Conservation (phyloP, 345 rosid species). For the Nephelium lappaceum region DNA sequence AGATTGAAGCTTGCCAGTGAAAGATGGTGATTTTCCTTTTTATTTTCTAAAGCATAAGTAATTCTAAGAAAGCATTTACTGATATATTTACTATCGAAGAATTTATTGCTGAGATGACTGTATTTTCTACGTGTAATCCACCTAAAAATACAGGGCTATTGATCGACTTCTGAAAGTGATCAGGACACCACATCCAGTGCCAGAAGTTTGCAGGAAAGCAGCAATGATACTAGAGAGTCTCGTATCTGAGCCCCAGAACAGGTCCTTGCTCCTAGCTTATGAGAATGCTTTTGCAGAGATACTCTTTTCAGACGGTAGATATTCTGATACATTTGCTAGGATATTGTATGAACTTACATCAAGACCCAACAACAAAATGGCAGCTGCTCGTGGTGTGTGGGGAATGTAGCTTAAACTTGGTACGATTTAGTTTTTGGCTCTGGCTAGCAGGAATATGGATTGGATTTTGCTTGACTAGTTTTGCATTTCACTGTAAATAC, state of each 20-base stretch:
- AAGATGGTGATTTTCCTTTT: constrained; percentile 62
- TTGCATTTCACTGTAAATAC: constrained; percentile 14
- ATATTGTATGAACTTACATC: constrained; percentile 87
- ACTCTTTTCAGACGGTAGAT: constrained; percentile 79
- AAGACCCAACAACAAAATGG: constrained; percentile 83
- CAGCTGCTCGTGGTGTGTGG: constrained; percentile 90
- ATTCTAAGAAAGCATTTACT: not conserved
- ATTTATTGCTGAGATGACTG: constrained; percentile 1
- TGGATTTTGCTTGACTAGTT: not conserved
- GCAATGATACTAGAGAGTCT: constrained; percentile 93
- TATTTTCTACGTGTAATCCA: not conserved
- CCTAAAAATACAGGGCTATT: constrained; percentile 66
- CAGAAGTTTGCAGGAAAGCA: constrained; percentile 93
- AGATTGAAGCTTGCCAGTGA: constrained; percentile 95
- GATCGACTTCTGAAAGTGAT: constrained; percentile 91
- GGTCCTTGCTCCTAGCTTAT: constrained; percentile 66
- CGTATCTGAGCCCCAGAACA: constrained; percentile 90
- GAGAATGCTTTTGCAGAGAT: constrained; percentile 95
- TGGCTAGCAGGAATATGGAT: not conserved
- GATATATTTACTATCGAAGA: not conserved
- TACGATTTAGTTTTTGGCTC: constrained; percentile 9
- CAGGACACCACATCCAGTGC: constrained; percentile 81
- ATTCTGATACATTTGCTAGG: constrained; percentile 91
- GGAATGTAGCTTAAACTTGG: constrained; percentile 57
- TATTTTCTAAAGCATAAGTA: not conserved